These are phyloP conservation scores for Clavariopsis aquatica DNA, from an alignment of 495 filamentous ascomycete genomes.

Conservation along the genomic window DNA sequence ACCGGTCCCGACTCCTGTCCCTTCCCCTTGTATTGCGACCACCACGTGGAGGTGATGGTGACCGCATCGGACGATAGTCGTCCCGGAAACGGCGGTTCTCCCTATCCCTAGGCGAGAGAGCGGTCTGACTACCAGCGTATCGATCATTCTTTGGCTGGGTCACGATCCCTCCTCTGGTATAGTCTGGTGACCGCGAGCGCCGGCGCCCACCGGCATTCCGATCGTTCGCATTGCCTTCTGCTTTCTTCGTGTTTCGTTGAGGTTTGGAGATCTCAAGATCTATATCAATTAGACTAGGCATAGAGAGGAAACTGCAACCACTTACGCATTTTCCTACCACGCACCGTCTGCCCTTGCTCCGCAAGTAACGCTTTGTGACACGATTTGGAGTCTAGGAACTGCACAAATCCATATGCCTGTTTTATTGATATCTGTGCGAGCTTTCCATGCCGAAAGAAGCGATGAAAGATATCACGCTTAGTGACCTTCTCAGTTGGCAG, in stretches of 20 bases:
- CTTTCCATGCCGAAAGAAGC: constrained; percentile 82
- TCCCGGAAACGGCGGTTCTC: constrained; percentile 47
- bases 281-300: constrained; percentile 44
- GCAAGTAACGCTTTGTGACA: constrained; percentile 70
- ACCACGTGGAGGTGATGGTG: constrained; percentile 58
- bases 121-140: constrained; percentile 37
- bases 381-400: constrained; percentile 76
- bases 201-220: constrained; percentile 46
- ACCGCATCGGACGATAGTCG: constrained; percentile 65
- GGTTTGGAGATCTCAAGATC: constrained; percentile 93
- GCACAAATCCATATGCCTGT: constrained; percentile 94
- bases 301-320: constrained; percentile 27
- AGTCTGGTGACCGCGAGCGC: constrained; percentile 74
- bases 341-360: constrained; percentile 75
- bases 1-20: constrained; percentile 48
- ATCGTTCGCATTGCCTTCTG: constrained; percentile 44
- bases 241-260: constrained; percentile 70
- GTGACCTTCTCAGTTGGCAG: constrained; percentile 89
- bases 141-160: constrained; percentile 34
- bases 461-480: constrained; percentile 88
- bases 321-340: constrained; percentile 91
- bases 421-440: constrained; percentile 96
- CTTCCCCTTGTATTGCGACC: constrained; percentile 22
- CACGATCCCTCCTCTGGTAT: constrained; percentile 51
- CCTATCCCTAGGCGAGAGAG: constrained; percentile 36